phyloP scores from a whole-genome alignment of 106 monocot genomes.

The Phalaenopsis equestris region DNA sequence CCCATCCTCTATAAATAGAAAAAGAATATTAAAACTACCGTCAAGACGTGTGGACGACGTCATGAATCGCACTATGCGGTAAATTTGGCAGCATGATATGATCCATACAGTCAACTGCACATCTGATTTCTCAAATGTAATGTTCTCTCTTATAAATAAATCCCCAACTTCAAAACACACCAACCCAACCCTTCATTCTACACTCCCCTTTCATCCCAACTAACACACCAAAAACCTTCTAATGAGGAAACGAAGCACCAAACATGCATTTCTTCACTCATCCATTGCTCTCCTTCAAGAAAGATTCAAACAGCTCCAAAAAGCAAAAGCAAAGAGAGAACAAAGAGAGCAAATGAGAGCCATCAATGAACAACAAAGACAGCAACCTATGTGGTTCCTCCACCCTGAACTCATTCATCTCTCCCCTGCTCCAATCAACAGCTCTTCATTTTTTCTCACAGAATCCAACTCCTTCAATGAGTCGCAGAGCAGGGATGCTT shows the following conservation, averaged over 20 bases:
- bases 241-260: slow-evolving; percentile 10
- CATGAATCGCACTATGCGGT: no score
- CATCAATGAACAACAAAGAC: background rate
- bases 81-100: no score
- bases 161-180: background rate
- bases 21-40: no score
- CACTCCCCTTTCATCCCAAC: background rate
- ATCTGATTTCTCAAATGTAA: no score
- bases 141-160: background rate
- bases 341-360: slow-evolving; percentile 31
- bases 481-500: background rate
- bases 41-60: no score
- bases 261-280: slow-evolving; percentile 15
- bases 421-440: background rate
- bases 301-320: slow-evolving; percentile 59
- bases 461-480: no score
- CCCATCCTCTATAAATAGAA: no score
- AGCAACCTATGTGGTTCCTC: slow-evolving; percentile 37
- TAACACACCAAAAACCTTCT: background rate
- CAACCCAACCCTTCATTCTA: background rate
- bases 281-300: slow-evolving; percentile 70
- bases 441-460: no score
- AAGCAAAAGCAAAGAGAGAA: slow-evolving; percentile 55
- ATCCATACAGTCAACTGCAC: no score
- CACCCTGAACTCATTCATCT: slow-evolving; percentile 36